Conservation (phyloP, 73 alveolate genomes). For the Paramecium bursaria region DNA sequence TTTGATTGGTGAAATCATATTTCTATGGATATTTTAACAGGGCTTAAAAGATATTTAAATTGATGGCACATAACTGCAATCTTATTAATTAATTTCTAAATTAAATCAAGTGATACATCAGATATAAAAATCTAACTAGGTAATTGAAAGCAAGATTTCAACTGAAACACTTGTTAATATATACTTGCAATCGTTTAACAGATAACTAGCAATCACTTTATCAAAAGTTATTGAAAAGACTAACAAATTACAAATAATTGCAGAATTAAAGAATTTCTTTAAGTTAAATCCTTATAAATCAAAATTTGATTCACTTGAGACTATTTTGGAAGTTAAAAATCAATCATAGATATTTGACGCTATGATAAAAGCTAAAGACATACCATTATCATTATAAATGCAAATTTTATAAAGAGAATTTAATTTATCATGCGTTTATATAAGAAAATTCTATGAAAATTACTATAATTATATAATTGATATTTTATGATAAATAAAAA, state of each 20-base stretch:
- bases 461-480: neutral
- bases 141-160: neutral
- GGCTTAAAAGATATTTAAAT: constrained; percentile 21
- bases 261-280: neutral
- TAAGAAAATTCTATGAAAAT: neutral
- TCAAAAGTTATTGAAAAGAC: neutral
- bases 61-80: neutral
- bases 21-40: neutral
- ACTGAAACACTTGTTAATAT: neutral
- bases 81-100: neutral
- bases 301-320: neutral
- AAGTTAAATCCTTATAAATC: neutral
- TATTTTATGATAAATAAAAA: no score
- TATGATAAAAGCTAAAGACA: no score
- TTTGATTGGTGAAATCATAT: neutral
- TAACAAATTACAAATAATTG: neutral
- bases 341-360: neutral
- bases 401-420: neutral
- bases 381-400: neutral
- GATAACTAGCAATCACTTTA: neutral
- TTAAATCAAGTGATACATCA: neutral
- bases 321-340: neutral
- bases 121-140: neutral
- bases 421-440: neutral
- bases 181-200: neutral